A percentile compares a stretch with the other conserved stretches of the same genome.
Conservation (phyloP, 2,329 filamentous ascomycete genomes). For the Epichloe uncinata region DNA sequence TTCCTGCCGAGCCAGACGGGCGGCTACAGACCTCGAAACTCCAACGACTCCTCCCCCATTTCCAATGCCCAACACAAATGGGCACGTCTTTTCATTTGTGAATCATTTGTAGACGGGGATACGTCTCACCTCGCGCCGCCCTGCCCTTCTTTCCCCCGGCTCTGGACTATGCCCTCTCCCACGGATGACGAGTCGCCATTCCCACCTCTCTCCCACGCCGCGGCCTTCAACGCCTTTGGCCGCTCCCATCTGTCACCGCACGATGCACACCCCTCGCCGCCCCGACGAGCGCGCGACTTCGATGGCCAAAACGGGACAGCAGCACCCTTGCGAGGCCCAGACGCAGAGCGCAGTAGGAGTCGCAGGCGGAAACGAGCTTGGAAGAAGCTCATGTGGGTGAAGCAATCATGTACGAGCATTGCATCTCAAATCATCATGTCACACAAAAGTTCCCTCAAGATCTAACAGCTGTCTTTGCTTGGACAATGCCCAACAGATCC, state of each 20-base stretch:
- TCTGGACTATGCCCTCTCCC: conserved; percentile 20
- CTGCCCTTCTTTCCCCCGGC: neutral
- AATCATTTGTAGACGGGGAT: neutral
- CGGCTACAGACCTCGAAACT: neutral
- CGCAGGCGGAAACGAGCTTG: conserved; percentile 60
- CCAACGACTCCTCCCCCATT: neutral
- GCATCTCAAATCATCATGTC: neutral
- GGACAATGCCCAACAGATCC: conserved; percentile 44
- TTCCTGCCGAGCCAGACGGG: no score
- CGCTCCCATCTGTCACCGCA: conserved; percentile 66
- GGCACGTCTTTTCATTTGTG: neutral
- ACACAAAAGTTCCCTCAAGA: neutral
- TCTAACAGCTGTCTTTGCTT: neutral
- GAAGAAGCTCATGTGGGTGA: conserved; percentile 97
- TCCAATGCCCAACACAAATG: neutral
- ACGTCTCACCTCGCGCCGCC: neutral
- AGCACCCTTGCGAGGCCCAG: conserved; percentile 27
- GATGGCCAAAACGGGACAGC: conserved; percentile 22
- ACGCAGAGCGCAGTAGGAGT: conserved; percentile 48
- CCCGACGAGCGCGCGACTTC: conserved; percentile 30
- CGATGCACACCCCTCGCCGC: conserved; percentile 65
- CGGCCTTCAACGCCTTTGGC: conserved; percentile 27
- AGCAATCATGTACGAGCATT: conserved; percentile 62
- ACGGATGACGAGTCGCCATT: conserved; percentile 26
- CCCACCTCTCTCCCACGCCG: conserved; percentile 18